Conservation (phyloP, 148 eudicot genomes). For the Spergularia marina region DNA sequence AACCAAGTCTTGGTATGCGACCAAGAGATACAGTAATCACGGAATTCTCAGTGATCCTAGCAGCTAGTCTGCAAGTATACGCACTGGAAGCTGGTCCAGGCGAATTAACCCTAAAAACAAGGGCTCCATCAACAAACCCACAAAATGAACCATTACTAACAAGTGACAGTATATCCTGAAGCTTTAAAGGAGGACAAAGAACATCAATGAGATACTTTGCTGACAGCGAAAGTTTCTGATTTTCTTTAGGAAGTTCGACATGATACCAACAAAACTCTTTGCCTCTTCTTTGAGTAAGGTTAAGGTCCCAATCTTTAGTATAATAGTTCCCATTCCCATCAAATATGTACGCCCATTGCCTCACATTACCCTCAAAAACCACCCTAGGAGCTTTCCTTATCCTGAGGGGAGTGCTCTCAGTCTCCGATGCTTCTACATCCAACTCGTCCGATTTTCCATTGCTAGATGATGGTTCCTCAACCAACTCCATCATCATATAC, state of each 20-base stretch:
- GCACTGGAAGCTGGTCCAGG: conserved; percentile 79
- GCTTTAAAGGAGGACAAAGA: conserved; percentile 89
- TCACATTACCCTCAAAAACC: conserved; percentile 50
- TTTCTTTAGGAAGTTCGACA: conserved; percentile 80
- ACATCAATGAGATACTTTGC: conserved; percentile 80
- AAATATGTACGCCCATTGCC: conserved; percentile 74
- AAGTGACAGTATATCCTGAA: conserved; percentile 88
- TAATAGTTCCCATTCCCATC: conserved; percentile 90
- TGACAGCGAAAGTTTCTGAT: conserved; percentile 69
- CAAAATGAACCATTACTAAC: conserved; percentile 91
- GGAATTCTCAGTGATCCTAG: conserved; percentile 79
- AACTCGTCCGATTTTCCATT: conserved; percentile 40
- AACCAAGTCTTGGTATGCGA: conserved; percentile 82
- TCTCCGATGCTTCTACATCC: conserved; percentile 31
- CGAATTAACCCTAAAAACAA: conserved; percentile 87
- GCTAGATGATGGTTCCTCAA: conserved; percentile 21
- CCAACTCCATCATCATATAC: conserved; percentile 32
- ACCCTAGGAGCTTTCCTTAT: conserved; percentile 29
- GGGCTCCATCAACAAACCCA: conserved; percentile 87
- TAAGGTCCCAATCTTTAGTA: conserved; percentile 84
- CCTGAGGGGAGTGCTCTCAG: conserved; percentile 24
- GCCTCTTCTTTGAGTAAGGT: conserved; percentile 65
- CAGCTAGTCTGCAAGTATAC: conserved; percentile 83
- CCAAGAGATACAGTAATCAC: conserved; percentile 94
- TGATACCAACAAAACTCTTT: conserved; percentile 98